Percentiles rank a stretch among this genome's conserved stretches.
phyloP scores from a whole-genome alignment of 768 basidiomycete species.

The Pseudohyphozyma bogoriensis region DNA sequence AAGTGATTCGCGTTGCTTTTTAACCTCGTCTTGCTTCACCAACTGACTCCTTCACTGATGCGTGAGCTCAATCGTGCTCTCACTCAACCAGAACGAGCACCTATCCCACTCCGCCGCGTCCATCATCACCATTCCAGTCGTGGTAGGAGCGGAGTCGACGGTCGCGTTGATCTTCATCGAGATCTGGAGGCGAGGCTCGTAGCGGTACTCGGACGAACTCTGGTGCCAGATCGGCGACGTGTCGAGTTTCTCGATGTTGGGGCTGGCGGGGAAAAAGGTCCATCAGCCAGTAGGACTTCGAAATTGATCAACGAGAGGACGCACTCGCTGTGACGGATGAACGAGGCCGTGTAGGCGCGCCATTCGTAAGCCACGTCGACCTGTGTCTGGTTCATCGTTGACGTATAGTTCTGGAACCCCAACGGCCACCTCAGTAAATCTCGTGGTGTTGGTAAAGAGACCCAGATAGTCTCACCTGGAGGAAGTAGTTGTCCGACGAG shows the following conservation, averaged over 20 bases:
- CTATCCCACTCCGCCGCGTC: constrained; percentile 6
- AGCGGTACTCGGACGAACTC: neutral
- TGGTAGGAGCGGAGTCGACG: neutral
- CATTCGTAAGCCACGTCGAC: constrained; percentile 2
- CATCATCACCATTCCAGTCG: neutral
- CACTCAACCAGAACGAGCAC: neutral
- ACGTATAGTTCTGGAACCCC: no score
- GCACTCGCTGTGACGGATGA: constrained; percentile 7
- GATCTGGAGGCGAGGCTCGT: constrained; percentile 1
- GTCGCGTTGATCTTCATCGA: neutral
- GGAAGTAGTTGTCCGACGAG: constrained; percentile 2
- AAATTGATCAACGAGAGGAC: no score
- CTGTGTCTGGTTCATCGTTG: neutral
- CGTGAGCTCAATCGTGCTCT: neutral
- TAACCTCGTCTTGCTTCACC: no score
- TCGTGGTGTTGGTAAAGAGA: no score
- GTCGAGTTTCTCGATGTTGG: neutral
- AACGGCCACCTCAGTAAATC: no score
- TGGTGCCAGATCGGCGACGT: neutral
- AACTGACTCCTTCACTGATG: neutral
- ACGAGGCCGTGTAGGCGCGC: constrained; percentile 7
- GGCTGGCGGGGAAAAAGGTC: neutral
- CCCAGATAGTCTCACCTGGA: no score
- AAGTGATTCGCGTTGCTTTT: no score
- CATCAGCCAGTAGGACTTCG: neutral